phyloP scores from a whole-genome alignment of 176 grass and related monocot genomes.

The Avena insularis region DNA sequence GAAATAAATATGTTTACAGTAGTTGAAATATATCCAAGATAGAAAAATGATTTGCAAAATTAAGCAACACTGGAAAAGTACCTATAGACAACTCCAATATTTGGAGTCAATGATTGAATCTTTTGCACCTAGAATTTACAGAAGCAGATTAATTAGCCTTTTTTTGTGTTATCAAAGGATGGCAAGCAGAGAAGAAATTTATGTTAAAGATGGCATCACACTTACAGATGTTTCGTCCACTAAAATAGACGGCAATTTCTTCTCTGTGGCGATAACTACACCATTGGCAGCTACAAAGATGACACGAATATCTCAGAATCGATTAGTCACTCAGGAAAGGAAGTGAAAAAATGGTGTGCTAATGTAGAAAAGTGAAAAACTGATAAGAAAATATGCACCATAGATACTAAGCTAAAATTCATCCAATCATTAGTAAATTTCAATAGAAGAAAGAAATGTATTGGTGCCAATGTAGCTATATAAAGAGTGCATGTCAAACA shows the following conservation, averaged over 20 bases:
- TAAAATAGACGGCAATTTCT: slow-evolving; percentile 84
- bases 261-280: slow-evolving; percentile 84
- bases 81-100: slow-evolving; percentile 97
- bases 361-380: slow-evolving; percentile 26
- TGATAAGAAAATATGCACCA: neutral
- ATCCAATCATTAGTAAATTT: slow-evolving; percentile 12
- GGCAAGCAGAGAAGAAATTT: neutral
- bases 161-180: neutral
- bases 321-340: neutral
- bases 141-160: slow-evolving; percentile 4
- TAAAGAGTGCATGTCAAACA: slow-evolving; percentile 1
- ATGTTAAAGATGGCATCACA: neutral
- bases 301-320: slow-evolving; percentile 28
- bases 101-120: slow-evolving; percentile 87
- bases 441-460: neutral
- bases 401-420: neutral
- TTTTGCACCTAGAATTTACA: slow-evolving; percentile 81
- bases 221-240: slow-evolving; percentile 89
- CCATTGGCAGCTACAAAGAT: slow-evolving; percentile 73
- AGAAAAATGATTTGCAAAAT: slow-evolving; percentile 26
- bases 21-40: slow-evolving; percentile 23
- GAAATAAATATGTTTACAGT: slow-evolving; percentile 13
- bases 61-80: slow-evolving; percentile 30
- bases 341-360: neutral
- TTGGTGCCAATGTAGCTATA: neutral